Evolutionary conservation across 768 basidiomycete species (phyloP).

Genomic region (Sutorius australiensis): DNA sequence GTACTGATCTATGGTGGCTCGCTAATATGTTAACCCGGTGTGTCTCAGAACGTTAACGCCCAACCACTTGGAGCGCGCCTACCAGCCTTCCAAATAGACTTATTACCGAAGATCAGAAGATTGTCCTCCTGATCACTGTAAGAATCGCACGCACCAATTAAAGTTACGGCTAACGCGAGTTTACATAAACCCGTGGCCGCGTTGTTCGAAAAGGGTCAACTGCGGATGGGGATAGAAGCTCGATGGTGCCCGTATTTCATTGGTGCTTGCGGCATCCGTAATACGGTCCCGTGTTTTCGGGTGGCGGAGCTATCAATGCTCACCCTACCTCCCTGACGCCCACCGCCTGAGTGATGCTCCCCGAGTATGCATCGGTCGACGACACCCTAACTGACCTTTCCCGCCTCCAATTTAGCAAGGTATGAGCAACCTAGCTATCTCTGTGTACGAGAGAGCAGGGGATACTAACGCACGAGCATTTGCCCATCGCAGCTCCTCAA

Average conservation of each 20-base stretch:
- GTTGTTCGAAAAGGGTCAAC: not conserved
- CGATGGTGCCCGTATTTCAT: not conserved
- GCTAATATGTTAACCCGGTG: too few species aligned
- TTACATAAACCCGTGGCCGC: not conserved
- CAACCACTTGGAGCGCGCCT: too few species aligned
- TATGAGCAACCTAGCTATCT: not conserved
- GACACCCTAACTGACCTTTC: conserved; percentile 7
- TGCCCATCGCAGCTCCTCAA: conserved; percentile 14
- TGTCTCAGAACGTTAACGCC: too few species aligned
- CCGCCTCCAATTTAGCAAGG: conserved; percentile 23
- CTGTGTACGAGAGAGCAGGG: not conserved
- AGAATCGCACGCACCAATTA: too few species aligned
- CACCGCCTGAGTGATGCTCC: conserved; percentile 4
- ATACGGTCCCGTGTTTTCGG: not conserved
- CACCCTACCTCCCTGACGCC: not conserved
- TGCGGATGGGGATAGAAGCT: not conserved
- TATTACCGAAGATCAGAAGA: too few species aligned
- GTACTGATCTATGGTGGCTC: too few species aligned
- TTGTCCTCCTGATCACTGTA: too few species aligned
- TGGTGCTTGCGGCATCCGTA: not conserved
- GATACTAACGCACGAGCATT: not conserved
- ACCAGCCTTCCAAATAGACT: too few species aligned
- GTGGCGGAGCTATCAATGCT: too few species aligned
- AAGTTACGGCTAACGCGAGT: not conserved
- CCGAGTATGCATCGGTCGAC: not conserved